These are phyloP conservation scores for Podospora didyma DNA, from an alignment of 495 filamentous ascomycete genomes.

Conservation along the genomic window DNA sequence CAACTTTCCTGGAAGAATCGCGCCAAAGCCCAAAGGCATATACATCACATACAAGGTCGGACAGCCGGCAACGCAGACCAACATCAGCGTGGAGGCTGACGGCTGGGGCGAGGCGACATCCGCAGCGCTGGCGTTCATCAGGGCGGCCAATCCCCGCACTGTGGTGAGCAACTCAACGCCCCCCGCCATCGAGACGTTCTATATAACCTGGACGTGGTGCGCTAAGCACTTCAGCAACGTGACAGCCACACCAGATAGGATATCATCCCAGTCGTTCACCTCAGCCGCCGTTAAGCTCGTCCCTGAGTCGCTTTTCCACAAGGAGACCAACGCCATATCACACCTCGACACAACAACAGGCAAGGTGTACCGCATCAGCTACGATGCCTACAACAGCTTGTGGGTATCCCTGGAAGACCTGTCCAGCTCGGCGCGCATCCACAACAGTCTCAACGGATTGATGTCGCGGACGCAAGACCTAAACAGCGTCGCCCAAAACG, in stretches of 20 bases:
- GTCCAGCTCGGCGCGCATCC: too few relatives aligned
- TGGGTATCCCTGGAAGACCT: too few relatives aligned
- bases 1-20: neutral
- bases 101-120: neutral
- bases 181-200: neutral
- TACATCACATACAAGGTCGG: neutral
- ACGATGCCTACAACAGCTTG: neutral
- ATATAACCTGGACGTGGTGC: constrained; percentile 1
- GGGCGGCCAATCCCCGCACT: neutral
- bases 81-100: neutral
- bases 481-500: too few relatives aligned
- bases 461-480: too few relatives aligned
- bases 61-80: neutral
- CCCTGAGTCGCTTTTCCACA: neutral
- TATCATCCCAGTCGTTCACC: neutral
- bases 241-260: neutral
- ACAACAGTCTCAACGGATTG: neutral
- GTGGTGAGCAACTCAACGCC: too few relatives aligned
- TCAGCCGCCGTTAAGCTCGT: neutral
- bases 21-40: neutral
- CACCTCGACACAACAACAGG: neutral
- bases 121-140: neutral
- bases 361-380: neutral
- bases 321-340: constrained; percentile 1
- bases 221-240: neutral